phyloP scores from a whole-genome alignment of 2,329 filamentous ascomycete species.

The Colletotrichum somersetense region DNA sequence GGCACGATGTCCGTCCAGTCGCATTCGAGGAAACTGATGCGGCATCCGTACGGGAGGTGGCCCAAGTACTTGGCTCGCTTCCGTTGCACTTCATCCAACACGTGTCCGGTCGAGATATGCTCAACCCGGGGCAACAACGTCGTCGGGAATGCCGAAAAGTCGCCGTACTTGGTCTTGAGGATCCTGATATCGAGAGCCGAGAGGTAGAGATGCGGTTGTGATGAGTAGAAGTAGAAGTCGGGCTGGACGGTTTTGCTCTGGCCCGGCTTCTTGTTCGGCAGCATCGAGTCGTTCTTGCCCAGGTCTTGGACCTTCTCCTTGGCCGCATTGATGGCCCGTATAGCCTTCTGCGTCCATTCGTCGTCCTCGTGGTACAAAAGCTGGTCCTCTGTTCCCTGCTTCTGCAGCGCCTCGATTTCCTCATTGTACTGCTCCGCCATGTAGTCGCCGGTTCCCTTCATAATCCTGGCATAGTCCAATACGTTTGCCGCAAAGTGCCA shows the following conservation, averaged over 20 bases:
- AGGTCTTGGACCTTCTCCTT: conserved; percentile 78
- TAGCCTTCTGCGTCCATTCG: conserved; percentile 91
- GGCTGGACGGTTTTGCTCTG: conserved; percentile 48
- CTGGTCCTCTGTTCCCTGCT: conserved; percentile 90
- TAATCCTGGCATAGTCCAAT: conserved; percentile 92
- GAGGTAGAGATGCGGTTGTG: conserved; percentile 88
- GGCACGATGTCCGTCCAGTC: conserved; percentile 94
- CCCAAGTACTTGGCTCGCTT: conserved; percentile 88
- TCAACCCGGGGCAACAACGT: conserved; percentile 89
- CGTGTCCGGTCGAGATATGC: conserved; percentile 88
- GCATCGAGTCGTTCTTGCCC: conserved; percentile 47
- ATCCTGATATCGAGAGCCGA: conserved; percentile 94
- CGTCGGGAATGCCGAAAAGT: conserved; percentile 85
- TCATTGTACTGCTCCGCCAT: conserved; percentile 84
- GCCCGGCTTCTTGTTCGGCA: conserved; percentile 31
- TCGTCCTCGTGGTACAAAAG: conserved; percentile 90
- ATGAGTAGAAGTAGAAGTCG: conserved; percentile 89
- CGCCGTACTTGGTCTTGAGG: conserved; percentile 87
- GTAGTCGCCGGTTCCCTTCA: conserved; percentile 93
- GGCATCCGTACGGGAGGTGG: conserved; percentile 90
- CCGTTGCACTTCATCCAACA: conserved; percentile 86
- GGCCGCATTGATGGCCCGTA: conserved; percentile 77
- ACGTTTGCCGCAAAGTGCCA: conserved; percentile 97
- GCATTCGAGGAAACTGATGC: conserved; percentile 91
- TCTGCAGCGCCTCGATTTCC: conserved; percentile 80